Percentiles rank a stretch among this genome's conserved stretches.
phyloP scores from a whole-genome alignment of 78 protist genomes.

The Isochrysis galbana region DNA sequence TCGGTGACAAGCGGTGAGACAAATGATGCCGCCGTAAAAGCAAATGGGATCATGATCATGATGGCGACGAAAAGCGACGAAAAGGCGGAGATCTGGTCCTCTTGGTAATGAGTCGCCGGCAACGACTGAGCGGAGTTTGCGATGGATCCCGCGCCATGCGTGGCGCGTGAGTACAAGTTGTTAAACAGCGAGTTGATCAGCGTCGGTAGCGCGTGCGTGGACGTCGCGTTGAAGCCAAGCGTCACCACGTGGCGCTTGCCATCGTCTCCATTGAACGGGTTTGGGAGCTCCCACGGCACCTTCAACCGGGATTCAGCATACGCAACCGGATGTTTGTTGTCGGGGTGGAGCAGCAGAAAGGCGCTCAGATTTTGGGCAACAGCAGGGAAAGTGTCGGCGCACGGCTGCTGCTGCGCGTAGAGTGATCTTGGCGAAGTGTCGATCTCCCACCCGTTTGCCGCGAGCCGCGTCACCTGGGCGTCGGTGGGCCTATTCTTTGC shows the following conservation, averaged over 20 bases:
- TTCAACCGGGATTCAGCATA: neutral
- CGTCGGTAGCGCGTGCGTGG: neutral
- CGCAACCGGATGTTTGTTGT: neutral
- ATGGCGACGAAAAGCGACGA: neutral
- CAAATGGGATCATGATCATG: constrained; percentile 45
- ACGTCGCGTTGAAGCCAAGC: neutral
- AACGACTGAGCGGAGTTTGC: neutral
- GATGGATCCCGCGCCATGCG: neutral
- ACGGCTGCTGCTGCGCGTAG: neutral
- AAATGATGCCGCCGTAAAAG: constrained; percentile 32
- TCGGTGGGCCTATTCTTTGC: neutral
- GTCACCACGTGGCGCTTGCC: neutral
- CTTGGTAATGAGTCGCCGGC: neutral
- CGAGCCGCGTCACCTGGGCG: neutral
- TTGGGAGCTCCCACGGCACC: neutral
- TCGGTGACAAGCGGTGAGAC: constrained; percentile 31
- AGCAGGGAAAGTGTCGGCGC: neutral
- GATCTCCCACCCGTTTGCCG: neutral
- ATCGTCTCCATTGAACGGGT: no score
- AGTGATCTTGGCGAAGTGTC: neutral
- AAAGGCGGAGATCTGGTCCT: neutral
- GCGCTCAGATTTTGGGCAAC: neutral
- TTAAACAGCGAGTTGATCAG: neutral
- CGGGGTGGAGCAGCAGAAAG: neutral
- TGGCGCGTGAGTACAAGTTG: no score